phyloP scores from a whole-genome alignment of 2,329 filamentous ascomycete genomes.

The Scytalidium sp. region DNA sequence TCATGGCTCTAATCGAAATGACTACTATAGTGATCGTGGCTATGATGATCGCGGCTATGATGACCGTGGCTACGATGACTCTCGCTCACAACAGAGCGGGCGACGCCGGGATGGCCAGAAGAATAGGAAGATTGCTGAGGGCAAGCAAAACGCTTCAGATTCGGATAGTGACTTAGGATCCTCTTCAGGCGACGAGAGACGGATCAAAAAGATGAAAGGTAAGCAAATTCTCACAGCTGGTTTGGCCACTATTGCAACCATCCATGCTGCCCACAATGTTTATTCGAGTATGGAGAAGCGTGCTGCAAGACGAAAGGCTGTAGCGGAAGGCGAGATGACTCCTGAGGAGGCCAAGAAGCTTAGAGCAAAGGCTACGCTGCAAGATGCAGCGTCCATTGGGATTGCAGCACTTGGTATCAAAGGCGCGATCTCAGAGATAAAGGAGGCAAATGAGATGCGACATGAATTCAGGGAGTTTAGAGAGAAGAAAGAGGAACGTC shows the following conservation, averaged over 20 bases:
- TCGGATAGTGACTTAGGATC: constrained; percentile 50
- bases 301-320: constrained; percentile 54
- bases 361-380: constrained; percentile 60
- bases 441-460: constrained; percentile 62
- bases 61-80: constrained; percentile 21
- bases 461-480: constrained; percentile 54
- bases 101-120: constrained; percentile 19
- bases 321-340: constrained; percentile 62
- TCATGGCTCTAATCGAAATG: constrained; percentile 9
- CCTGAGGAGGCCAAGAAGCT: constrained; percentile 59
- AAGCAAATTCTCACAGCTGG: constrained; percentile 65
- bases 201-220: constrained; percentile 61
- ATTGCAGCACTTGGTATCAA: constrained; percentile 68
- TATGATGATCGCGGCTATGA: constrained; percentile 18
- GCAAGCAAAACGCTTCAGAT: constrained; percentile 25
- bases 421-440: constrained; percentile 61
- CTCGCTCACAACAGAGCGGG: constrained; percentile 17
- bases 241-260: constrained; percentile 65
- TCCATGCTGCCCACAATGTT: constrained; percentile 65
- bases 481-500: constrained; percentile 40
- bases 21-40: constrained; percentile 3
- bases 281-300: constrained; percentile 63
- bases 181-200: constrained; percentile 60
- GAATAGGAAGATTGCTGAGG: constrained; percentile 25
- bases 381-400: constrained; percentile 63